These are phyloP conservation scores for Melampsora larici-populina DNA, from an alignment of 1,284 basidiomycete species.

Conservation along the genomic window DNA sequence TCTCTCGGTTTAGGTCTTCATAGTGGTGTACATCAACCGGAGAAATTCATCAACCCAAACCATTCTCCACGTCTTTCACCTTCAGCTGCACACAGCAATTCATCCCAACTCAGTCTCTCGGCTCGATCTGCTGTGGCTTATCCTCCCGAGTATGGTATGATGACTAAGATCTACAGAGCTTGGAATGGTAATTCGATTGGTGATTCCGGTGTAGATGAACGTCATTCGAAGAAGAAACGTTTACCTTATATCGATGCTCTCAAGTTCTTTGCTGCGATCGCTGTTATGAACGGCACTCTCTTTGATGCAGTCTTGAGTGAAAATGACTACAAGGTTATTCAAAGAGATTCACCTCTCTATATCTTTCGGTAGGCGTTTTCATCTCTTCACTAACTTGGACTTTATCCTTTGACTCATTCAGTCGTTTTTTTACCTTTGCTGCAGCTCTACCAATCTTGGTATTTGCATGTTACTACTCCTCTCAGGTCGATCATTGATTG, in stretches of 20 bases:
- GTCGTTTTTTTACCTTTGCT: neutral
- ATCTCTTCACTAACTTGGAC: neutral
- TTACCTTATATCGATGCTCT: slow-evolving; percentile 52
- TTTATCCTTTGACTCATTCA: neutral
- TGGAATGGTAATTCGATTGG: slow-evolving; percentile 38
- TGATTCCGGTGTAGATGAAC: slow-evolving; percentile 28
- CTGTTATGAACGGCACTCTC: slow-evolving; percentile 53
- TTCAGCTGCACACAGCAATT: slow-evolving; percentile 7
- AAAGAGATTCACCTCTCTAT: slow-evolving; percentile 51
- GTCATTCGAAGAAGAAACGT: slow-evolving; percentile 44
- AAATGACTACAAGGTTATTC: slow-evolving; percentile 49
- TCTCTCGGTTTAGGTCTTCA: slow-evolving; percentile 8
- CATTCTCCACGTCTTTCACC: slow-evolving; percentile 17
- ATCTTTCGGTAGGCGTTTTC: slow-evolving; percentile 48
- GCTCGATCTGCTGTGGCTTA: slow-evolving; percentile 12
- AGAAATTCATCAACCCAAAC: slow-evolving; percentile 14
- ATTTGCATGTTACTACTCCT: slow-evolving; percentile 51
- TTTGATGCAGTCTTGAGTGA: slow-evolving; percentile 50
- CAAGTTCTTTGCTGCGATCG: slow-evolving; percentile 52
- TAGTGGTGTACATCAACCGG: neutral
- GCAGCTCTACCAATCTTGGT: slow-evolving; percentile 51
- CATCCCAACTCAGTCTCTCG: neutral
- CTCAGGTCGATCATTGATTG: slow-evolving; percentile 50
- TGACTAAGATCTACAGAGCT: slow-evolving; percentile 26
- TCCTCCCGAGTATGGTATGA: slow-evolving; percentile 9